Base-by-base conservation (phyloP, 257 asterid species). In the Cordia subcordata region DNA sequence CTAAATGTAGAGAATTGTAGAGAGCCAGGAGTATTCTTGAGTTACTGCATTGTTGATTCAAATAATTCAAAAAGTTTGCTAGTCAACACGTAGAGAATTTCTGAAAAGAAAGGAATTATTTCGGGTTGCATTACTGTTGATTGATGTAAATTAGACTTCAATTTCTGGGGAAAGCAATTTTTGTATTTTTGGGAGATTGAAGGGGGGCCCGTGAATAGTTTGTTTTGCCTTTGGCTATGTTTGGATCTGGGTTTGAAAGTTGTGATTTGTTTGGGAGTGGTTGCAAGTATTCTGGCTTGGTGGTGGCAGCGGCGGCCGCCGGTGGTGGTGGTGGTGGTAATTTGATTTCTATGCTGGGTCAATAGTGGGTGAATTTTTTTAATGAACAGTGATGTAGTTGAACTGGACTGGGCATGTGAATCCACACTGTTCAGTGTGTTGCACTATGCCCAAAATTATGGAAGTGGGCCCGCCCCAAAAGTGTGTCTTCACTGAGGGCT, bases 331-430 rank as follows among this genome's bases (percentile, higher is more conserved):
- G 39, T 58, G 44, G 68, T 52, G 57, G 57, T 38, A 27, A 21
- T 54, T 12, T 17, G 44, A 17, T 49, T 35, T 63, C 65, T 65
- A 58, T 72, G 79, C 70, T 61, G 71, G 61, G 81, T 68, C 80
- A 14, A 71, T 57, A 61, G 63, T 52, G 66, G 72, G 68, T 66
- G 67, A 39, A n/a, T n/a, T n/a, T 60, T 38, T 68, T 58, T 58
- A 67, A 60, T 65, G 45, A 49, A 72, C 68, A 75, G 77, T 75
- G 69, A 67, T 72, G 79, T 77, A 70, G 85, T 69, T 80, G 80
- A 47, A 72, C 55, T 72, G 65, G 69, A 64, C 68, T 35, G 77
- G 78, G 79, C 88, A 82, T 81, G 87, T 88, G 84, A 77, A 62
- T 72, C 67, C 80, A 71, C 85, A 63, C 68, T 53, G 57, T 13